phyloP scores from a whole-genome alignment of 2,329 filamentous ascomycete genomes.

The Coniosporium tulheliwenetii region DNA sequence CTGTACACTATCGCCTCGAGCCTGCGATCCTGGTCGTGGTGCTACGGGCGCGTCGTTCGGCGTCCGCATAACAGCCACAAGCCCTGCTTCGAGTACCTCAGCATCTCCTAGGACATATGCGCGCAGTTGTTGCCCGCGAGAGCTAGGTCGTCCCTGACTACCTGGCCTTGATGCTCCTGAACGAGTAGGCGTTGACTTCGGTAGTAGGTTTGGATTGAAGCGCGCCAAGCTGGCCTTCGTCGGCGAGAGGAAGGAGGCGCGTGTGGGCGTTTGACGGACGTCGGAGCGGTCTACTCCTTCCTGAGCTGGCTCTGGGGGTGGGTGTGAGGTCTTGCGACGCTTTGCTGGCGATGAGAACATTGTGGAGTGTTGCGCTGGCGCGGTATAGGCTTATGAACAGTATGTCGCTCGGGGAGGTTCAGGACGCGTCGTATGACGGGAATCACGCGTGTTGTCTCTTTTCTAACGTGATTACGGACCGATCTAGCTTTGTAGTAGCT shows the following conservation, averaged over 20 bases:
- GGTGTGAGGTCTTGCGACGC: constrained; percentile 43
- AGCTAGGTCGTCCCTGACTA: neutral
- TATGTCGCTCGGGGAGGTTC: no score
- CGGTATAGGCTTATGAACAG: no score
- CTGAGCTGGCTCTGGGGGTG: no score
- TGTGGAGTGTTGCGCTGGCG: neutral
- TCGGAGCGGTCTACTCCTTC: neutral
- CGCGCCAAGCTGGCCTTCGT: constrained; percentile 48
- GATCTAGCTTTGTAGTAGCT: no score
- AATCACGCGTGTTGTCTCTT: no score
- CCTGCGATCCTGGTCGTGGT: no score
- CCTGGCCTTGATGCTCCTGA: neutral
- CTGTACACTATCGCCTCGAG: no score
- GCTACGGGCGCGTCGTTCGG: no score
- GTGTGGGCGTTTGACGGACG: constrained; percentile 22
- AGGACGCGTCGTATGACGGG: no score
- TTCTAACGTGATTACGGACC: no score
- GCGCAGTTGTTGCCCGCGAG: neutral
- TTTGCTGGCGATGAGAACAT: constrained; percentile 48
- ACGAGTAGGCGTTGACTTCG: constrained; percentile 5
- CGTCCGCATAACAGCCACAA: neutral
- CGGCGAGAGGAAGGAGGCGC: constrained; percentile 49
- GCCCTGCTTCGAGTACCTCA: neutral
- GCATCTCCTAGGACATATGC: neutral
- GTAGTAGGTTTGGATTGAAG: constrained; percentile 42